A percentile compares a stretch with the other conserved stretches of the same genome.
Evolutionary conservation across 345 rosid species (phyloP).

Genomic region (Syzygium oleosum): DNA sequence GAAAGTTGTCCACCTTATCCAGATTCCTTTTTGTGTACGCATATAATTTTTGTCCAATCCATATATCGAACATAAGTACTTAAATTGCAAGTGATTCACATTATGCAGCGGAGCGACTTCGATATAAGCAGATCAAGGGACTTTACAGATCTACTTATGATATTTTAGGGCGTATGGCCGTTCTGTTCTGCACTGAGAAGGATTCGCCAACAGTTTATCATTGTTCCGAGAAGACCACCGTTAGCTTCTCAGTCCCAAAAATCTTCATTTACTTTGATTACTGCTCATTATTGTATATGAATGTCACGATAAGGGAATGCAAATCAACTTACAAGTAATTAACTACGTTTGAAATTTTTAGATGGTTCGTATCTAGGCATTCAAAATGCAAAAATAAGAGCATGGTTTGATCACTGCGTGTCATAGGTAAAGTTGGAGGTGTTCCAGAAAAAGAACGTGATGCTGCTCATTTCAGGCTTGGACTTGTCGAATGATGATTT

Average conservation of each 20-base stretch:
- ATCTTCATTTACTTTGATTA: background rate
- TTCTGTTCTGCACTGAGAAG: background rate
- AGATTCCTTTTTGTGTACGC: background rate
- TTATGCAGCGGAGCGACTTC: background rate
- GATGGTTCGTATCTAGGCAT: background rate
- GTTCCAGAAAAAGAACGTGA: background rate
- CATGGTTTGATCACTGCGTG: background rate
- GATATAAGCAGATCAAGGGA: rapidly evolving
- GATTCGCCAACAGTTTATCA: background rate
- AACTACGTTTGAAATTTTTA: background rate
- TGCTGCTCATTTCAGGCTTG: background rate
- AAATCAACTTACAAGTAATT: background rate
- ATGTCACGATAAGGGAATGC: background rate
- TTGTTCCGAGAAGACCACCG: background rate
- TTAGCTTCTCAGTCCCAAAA: background rate
- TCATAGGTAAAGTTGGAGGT: background rate
- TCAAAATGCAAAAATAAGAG: background rate
- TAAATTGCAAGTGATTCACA: background rate
- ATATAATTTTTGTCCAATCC: background rate
- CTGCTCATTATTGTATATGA: background rate
- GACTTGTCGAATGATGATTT: background rate
- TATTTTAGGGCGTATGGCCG: background rate
- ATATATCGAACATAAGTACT: background rate
- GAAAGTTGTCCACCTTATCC: background rate
- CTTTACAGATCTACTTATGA: background rate